These are phyloP conservation scores for Collybiopsis luxurians DNA, from an alignment of 768 basidiomycete species.

Conservation along the genomic window DNA sequence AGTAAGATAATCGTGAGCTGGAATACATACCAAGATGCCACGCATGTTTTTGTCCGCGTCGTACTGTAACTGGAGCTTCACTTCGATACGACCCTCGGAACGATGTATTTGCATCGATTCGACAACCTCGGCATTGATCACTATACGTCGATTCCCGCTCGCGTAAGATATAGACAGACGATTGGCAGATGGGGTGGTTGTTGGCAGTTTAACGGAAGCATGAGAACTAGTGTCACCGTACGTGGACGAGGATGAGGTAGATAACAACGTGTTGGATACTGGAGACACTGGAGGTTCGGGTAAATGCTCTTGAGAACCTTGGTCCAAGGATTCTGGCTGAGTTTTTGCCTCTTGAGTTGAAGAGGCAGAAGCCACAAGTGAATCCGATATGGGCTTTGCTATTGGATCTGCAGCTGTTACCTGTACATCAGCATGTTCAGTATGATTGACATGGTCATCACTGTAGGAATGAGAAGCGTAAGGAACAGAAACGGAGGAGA, in stretches of 20 bases:
- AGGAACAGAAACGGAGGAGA: conserved; percentile 43
- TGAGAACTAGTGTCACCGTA: conserved; percentile 46
- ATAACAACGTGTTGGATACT: conserved; percentile 45
- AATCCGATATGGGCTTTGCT: background rate
- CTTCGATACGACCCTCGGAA: conserved; percentile 83
- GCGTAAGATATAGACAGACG: conserved; percentile 96
- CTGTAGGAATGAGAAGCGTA: conserved; percentile 35
- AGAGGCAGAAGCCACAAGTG: background rate
- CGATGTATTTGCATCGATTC: conserved; percentile 79
- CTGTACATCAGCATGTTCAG: conserved; percentile 45
- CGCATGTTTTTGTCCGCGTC: conserved; percentile 56
- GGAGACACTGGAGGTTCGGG: conserved; percentile 62
- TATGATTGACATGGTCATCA: conserved; percentile 45
- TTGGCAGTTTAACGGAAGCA: conserved; percentile 29
- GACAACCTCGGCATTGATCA: conserved; percentile 87
- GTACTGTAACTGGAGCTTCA: conserved; percentile 58
- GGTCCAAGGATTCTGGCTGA: conserved; percentile 11
- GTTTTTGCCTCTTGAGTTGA: background rate
- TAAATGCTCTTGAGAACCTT: conserved; percentile 40
- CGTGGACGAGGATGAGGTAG: conserved; percentile 38
- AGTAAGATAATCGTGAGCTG: background rate
- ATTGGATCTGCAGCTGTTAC: conserved; percentile 19
- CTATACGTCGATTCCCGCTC: conserved; percentile 79
- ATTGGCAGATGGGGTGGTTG: conserved; percentile 67
- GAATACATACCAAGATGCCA: conserved; percentile 68